Conservation (phyloP, 805 yeast species). For the Teunomyces gatunensis region DNA sequence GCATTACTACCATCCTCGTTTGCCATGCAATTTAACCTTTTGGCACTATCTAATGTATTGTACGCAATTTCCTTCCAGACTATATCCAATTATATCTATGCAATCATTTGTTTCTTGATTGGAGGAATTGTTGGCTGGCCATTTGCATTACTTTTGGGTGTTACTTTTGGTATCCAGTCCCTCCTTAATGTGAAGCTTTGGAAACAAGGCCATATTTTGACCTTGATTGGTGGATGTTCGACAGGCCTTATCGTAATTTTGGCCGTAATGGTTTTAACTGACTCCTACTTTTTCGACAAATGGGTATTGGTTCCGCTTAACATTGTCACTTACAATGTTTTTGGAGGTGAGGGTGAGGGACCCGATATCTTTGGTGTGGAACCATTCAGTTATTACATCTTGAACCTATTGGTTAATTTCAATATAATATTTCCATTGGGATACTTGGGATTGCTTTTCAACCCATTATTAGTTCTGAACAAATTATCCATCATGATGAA, state of each 20-base stretch:
- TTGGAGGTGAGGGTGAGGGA: slow-evolving; percentile 66
- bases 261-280: slow-evolving; percentile 40
- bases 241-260: slow-evolving; percentile 17
- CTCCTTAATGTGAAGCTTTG: slow-evolving; percentile 10
- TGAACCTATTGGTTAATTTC: slow-evolving; percentile 73
- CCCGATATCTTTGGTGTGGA: slow-evolving; percentile 91
- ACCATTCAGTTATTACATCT: slow-evolving; percentile 66
- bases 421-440: slow-evolving; percentile 51
- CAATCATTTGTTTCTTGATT: slow-evolving; percentile 46
- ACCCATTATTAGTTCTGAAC: slow-evolving; percentile 13
- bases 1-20: slow-evolving; percentile 82
- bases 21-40: slow-evolving; percentile 50
- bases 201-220: slow-evolving; percentile 3
- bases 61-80: slow-evolving; percentile 15
- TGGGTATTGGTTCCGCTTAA: slow-evolving; percentile 73
- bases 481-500: slow-evolving; percentile 11
- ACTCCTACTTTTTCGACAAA: slow-evolving; percentile 60
- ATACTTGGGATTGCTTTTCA: slow-evolving; percentile 33
- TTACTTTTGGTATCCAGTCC: slow-evolving; percentile 53
- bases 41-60: slow-evolving; percentile 43
- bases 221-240: slow-evolving; percentile 13
- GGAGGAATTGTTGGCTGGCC: slow-evolving; percentile 94
- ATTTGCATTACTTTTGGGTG: slow-evolving; percentile 62
- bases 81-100: slow-evolving; percentile 12
- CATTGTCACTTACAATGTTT: slow-evolving; percentile 79